Evolutionary conservation across 192 early-diverging fungal genomes (phyloP), one percentile per base, ranked within the genome.

Genomic region (Backusella westeae): DNA sequence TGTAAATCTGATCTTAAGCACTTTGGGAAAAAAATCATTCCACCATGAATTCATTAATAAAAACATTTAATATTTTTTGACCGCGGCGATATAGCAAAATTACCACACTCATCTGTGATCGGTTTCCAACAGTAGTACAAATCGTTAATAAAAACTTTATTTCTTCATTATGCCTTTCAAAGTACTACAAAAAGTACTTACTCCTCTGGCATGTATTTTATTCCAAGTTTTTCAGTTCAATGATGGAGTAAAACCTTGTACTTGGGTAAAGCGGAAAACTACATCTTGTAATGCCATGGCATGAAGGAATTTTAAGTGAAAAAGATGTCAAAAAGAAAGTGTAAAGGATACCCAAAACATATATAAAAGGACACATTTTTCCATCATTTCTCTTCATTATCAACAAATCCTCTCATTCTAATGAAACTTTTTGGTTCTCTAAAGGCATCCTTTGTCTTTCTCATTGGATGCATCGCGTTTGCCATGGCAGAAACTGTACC

Each of bases 401-500:
- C 52, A 32, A 21, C 52, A 53, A 53, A 9, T 7, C 21, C 1
- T 21, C 8, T 53, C 52, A 53, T 53, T 53, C 52, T 32, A 53
- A 53, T 53, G 52, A 53, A 53, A 21, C 1, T 53, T 2, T 53
- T 53, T 53, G 52, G 52, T 9, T 8, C 52, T 53, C 52, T 53
- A 53, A 53, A 53, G 52, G n/a, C 52, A 53, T 53, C 52, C 1
- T 21, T 53, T 53, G 52, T 53, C 52, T 53, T 53, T 7, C 19
- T 53, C 4, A 53, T 53, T 5, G 52, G 52, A 53, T 53, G 21
- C 4, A 21, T 44, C 9, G 42, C 14, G 14, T 44, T 53, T 53
- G 52, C 52, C n/a, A 53, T 53, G 52, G 6, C 21, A n/a, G 52
- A n/a, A 23, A 36, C 72, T 44, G 74, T 75, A n/a, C 74, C 74